Conservation (phyloP, 2,329 filamentous ascomycete species). For the Eutypa lata region DNA sequence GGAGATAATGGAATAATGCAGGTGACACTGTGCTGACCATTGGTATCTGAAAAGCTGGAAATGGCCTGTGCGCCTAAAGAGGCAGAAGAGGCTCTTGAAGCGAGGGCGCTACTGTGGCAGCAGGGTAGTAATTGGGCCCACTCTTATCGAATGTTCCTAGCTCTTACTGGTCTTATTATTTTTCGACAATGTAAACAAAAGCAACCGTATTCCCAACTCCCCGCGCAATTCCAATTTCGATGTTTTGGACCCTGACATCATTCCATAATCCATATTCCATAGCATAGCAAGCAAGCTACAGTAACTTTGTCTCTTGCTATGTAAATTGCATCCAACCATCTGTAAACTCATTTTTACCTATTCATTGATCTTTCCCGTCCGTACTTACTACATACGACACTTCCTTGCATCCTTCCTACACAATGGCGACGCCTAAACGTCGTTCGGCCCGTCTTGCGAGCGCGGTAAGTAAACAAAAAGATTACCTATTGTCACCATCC, state of each 20-base stretch:
- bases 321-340: background rate
- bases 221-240: background rate
- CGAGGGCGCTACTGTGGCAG: too few species aligned
- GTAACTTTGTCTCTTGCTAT: background rate
- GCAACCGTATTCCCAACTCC: background rate
- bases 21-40: too few species aligned
- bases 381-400: conserved; percentile 1
- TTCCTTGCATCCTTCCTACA: conserved; percentile 6
- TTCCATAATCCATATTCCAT: too few species aligned
- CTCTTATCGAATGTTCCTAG: background rate
- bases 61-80: too few species aligned
- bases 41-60: too few species aligned
- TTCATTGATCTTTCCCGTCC: background rate
- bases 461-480: conserved; percentile 30
- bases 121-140: background rate
- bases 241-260: background rate
- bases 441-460: conserved; percentile 43
- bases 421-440: conserved; percentile 32
- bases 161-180: background rate
- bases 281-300: too few species aligned
- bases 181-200: background rate
- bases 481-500: too few species aligned
- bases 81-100: too few species aligned
- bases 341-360: background rate
- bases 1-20: too few species aligned